Conservation (phyloP, 345 rosid species). For the Kernera saxatilis region DNA sequence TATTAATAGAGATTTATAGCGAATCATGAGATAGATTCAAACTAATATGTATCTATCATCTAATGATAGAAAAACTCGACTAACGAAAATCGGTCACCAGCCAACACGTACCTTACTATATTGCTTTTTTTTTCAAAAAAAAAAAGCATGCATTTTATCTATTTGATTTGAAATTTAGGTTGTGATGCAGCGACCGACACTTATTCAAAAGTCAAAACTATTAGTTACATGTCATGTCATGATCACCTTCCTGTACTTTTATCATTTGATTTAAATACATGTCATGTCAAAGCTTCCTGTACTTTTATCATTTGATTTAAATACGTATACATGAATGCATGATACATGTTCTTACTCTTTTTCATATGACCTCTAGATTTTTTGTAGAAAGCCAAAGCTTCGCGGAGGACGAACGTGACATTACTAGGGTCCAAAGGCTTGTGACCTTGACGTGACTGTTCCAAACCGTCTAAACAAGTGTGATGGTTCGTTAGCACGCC, state of each 20-base stretch:
- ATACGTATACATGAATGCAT: neutral
- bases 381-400: constrained; percentile 43
- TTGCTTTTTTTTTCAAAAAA: neutral
- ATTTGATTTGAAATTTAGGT: neutral
- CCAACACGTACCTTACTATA: neutral
- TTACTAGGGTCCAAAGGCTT: constrained; percentile 27
- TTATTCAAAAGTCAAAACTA: neutral
- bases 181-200: neutral
- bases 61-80: no score
- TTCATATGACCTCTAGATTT: neutral
- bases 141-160: neutral
- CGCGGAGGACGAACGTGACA: constrained; percentile 34
- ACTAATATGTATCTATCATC: neutral
- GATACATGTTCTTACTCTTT: constrained; percentile 24
- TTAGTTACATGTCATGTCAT: neutral
- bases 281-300: no score
- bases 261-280: neutral
- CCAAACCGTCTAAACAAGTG: constrained; percentile 58
- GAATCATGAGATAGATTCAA: neutral
- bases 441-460: constrained; percentile 24
- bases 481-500: constrained; percentile 47
- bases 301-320: neutral
- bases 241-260: no score
- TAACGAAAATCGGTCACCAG: neutral
- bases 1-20: neutral